These are phyloP conservation scores for Spizellomyces sp. DNA, from an alignment of 192 early-diverging fungal genomes.

Conservation along the genomic window DNA sequence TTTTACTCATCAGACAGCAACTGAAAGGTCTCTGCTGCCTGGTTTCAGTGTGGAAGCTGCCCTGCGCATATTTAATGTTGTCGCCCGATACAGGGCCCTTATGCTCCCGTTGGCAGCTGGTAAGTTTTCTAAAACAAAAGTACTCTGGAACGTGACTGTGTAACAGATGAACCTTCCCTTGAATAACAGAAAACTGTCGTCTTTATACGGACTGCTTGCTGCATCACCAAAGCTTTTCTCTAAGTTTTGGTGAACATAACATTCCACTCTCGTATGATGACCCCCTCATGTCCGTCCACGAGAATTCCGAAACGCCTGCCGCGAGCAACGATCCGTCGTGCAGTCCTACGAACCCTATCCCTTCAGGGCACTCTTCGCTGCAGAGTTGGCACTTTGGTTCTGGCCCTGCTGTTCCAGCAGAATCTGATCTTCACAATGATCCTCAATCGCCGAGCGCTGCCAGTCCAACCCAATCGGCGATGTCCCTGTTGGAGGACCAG, in stretches of 20 bases:
- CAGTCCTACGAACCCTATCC: not conserved
- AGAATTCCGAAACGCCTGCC: not conserved
- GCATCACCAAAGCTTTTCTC: conserved; percentile 1
- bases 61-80: conserved; percentile 25
- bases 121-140: not conserved
- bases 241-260: not conserved
- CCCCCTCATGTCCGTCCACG: not conserved
- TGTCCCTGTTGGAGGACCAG: not conserved
- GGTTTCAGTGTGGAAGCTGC: conserved; percentile 12
- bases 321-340: too few species aligned
- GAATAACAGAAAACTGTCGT: conserved; percentile 16
- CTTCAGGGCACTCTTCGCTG: not conserved
- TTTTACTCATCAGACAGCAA: conserved; percentile 16
- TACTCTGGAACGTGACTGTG: not conserved
- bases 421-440: not conserved
- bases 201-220: conserved; percentile 15
- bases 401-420: not conserved
- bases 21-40: conserved; percentile 13
- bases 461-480: not conserved
- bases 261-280: not conserved
- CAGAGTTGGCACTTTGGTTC: not conserved
- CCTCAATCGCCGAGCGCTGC: not conserved
- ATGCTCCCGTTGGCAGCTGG: conserved; percentile 29
- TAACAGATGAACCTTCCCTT: not conserved
- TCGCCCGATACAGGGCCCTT: not conserved